Base-by-base conservation (phyloP, 139 green algal genomes). In the Medakamo hakoo region DNA sequence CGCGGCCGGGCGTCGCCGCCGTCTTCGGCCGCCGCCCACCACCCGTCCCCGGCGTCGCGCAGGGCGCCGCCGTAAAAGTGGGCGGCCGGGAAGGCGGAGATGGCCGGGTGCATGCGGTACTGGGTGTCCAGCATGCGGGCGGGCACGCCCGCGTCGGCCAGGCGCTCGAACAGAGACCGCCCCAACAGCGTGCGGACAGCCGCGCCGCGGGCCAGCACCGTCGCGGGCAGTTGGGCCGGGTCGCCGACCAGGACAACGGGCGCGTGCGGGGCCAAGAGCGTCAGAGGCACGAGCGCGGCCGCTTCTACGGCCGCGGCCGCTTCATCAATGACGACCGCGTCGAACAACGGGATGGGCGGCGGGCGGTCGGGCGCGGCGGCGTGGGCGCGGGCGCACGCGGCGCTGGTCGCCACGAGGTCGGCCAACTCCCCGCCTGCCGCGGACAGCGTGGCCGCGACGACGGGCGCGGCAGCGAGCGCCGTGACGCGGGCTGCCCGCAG, bases 91-190 rank as follows among this genome's bases (percentile, higher is more conserved):
- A 55, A 73, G 20, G 55, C 48, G 64, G 62, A 75, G 67, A 88
- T 88, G 32, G 48, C 66, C 2, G 84, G 84, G 58, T 88, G 82
- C 82, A 88, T 91, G 27, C 84, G 65, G 74, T 88, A 88, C 76
- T 91, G 84, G 60, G 79, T 63, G 30, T 55, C 64, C 52, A 91
- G 80, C 73, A 88, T 71, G 21, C 29, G 31, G 9, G 77, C 80
- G 60, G 72, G 55, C 25, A 62, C 30, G 4, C 66, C 26, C 5
- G 71, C 75, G 32, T 48, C 23, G 57, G 83, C 70, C 31, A 91
- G 70, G 27, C 84, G 74, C 72, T 86, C 77, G 69, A 88, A 88
- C 56, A 89, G 73, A 58, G 69, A 82, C 64, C 82, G 79, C 19
- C 68, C 64, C 24, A 91, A n/a, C n/a, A n/a, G 78, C 2, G 74